These are phyloP conservation scores for Pseudovirgaria hyperparasitica DNA, from an alignment of 2,329 filamentous ascomycete genomes.

Conservation along the genomic window DNA sequence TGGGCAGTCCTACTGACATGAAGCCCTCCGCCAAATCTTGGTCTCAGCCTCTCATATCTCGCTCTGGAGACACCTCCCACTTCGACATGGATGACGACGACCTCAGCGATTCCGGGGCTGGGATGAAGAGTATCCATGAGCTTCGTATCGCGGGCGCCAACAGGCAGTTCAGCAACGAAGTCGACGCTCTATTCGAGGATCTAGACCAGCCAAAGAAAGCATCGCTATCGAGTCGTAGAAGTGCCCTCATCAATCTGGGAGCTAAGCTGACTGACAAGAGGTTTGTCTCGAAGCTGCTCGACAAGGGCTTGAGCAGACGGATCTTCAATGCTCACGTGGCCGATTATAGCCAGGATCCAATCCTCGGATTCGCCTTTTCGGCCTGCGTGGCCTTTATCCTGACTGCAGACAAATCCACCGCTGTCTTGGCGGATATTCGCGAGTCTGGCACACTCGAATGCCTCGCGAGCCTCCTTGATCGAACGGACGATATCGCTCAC, in stretches of 20 bases:
- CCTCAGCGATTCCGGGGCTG: slow-evolving; percentile 23
- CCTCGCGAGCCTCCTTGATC: slow-evolving; percentile 42
- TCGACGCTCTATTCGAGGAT: slow-evolving; percentile 46
- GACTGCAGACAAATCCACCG: slow-evolving; percentile 45
- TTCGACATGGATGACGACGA: slow-evolving; percentile 38
- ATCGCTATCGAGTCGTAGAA: slow-evolving; percentile 36
- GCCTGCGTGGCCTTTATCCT: slow-evolving; percentile 52
- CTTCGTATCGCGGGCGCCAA: slow-evolving; percentile 46
- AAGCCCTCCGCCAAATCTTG: too few relatives aligned
- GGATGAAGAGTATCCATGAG: slow-evolving; percentile 48
- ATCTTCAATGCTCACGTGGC: slow-evolving; percentile 49
- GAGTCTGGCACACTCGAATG: slow-evolving; percentile 42
- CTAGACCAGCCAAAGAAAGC: slow-evolving; percentile 34
- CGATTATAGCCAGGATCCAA: slow-evolving; percentile 25
- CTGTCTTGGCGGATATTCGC: slow-evolving; percentile 45
- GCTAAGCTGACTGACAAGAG: slow-evolving; percentile 43
- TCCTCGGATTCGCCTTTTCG: slow-evolving; percentile 49
- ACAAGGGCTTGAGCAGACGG: slow-evolving; percentile 57
- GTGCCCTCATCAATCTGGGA: slow-evolving; percentile 43
- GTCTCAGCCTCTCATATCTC: too few relatives aligned
- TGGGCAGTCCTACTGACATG: too few relatives aligned
- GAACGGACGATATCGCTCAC: slow-evolving; percentile 42
- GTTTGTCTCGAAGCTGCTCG: slow-evolving; percentile 58
- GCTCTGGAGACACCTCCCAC: too few relatives aligned
- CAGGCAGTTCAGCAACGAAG: slow-evolving; percentile 41